phyloP scores from a whole-genome alignment of 805 yeast species.

The Diddensiella transvaalensis region DNA sequence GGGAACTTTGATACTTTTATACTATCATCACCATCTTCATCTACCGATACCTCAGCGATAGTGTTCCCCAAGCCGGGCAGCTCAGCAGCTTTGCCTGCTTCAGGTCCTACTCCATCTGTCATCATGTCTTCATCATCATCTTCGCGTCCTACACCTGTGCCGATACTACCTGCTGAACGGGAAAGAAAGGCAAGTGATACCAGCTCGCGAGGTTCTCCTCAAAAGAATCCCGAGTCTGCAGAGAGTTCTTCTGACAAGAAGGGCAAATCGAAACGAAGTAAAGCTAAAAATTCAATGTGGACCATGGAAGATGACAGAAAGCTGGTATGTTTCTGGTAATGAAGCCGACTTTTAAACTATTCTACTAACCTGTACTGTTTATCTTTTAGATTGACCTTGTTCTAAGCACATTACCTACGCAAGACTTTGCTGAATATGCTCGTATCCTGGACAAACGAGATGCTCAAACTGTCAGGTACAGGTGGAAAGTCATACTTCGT shows the following conservation, averaged over 20 bases:
- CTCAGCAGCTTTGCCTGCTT: too few relatives aligned
- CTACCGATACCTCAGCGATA: too few relatives aligned
- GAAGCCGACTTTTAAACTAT: neutral
- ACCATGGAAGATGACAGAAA: slow-evolving; percentile 32
- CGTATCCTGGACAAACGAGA: slow-evolving; percentile 33
- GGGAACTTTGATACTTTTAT: neutral
- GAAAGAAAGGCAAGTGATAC: neutral
- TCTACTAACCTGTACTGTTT: too few relatives aligned
- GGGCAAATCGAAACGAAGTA: slow-evolving; percentile 24
- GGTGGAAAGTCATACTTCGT: slow-evolving; percentile 35
- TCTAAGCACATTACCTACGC: slow-evolving; percentile 32
- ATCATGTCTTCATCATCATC: neutral
- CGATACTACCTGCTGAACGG: neutral
- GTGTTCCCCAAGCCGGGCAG: too few relatives aligned
- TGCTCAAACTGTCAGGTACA: slow-evolving; percentile 34
- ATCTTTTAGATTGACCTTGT: slow-evolving; percentile 30
- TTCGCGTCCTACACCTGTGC: neutral
- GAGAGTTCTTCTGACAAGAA: slow-evolving; percentile 9
- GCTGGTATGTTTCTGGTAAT: slow-evolving; percentile 28
- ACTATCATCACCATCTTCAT: too few relatives aligned
- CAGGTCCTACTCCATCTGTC: too few relatives aligned
- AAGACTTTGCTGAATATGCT: slow-evolving; percentile 34
- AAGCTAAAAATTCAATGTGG: slow-evolving; percentile 35
- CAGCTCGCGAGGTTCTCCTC: neutral
- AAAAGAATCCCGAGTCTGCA: neutral